Evolutionary conservation across 2,329 filamentous ascomycete genomes (phyloP).

Genomic region (Coniochaeta hoffmannii): DNA sequence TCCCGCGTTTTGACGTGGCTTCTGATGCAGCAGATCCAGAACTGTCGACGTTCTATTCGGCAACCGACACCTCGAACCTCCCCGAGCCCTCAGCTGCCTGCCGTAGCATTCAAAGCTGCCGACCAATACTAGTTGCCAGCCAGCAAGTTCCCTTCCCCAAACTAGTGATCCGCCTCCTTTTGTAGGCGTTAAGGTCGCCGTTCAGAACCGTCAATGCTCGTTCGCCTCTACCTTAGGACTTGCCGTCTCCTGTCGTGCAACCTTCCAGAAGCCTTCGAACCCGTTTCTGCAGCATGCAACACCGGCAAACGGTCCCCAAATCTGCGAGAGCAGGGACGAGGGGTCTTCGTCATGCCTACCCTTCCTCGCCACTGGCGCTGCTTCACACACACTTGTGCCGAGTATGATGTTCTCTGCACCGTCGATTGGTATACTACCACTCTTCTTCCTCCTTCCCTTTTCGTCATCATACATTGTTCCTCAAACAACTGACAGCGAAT

Average conservation of each 20-base stretch:
- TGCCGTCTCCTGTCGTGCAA: not conserved
- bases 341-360: constrained; percentile 1
- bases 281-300: not conserved
- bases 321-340: constrained; percentile 1
- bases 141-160: not conserved
- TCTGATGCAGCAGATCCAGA: not conserved
- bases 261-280: not conserved
- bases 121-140: constrained; percentile 2
- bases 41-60: constrained; percentile 10
- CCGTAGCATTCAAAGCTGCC: constrained; percentile 3
- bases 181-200: not conserved
- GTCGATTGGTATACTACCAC: constrained; percentile 6
- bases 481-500: not conserved
- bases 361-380: constrained; percentile 3
- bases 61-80: constrained; percentile 2
- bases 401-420: constrained; percentile 12
- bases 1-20: constrained; percentile 17
- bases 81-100: not conserved
- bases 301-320: not conserved
- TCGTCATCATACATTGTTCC: not conserved
- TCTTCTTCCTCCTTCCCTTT: not conserved
- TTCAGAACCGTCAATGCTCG: not conserved
- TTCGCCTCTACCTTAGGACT: not conserved
- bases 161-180: not conserved
- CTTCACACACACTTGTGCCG: not conserved